Conservation (phyloP, 176 grass and related monocot species). For the Triticum timopheevii region DNA sequence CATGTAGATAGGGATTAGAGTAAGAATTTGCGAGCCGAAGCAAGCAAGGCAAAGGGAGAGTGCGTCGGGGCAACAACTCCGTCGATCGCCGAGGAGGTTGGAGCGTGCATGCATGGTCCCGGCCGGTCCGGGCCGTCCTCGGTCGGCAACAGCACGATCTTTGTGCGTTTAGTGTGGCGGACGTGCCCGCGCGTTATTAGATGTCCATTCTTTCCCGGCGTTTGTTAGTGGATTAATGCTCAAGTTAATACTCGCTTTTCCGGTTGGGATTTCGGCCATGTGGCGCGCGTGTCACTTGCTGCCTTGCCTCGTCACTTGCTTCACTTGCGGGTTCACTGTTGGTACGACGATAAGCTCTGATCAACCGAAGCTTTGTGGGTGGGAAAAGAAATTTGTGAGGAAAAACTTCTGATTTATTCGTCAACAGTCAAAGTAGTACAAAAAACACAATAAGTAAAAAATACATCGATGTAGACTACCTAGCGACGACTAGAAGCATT, state of each 20-base stretch:
- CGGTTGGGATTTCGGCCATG: background rate
- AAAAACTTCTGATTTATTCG: too few relatives aligned
- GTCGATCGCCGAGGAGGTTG: background rate
- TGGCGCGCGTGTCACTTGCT: slow-evolving; percentile 4
- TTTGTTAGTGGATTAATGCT: slow-evolving; percentile 22
- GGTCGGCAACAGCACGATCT: slow-evolving; percentile 7
- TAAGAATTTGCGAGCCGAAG: slow-evolving; percentile 26
- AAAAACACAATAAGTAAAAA: too few relatives aligned
- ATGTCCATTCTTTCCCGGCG: background rate
- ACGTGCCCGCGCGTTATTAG: slow-evolving; percentile 12
- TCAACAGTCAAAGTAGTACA: too few relatives aligned
- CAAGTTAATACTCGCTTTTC: slow-evolving; percentile 32
- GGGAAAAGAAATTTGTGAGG: too few relatives aligned
- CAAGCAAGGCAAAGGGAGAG: background rate
- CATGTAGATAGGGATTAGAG: background rate
- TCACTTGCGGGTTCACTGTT: background rate
- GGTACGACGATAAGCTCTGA: background rate
- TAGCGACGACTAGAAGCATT: too few relatives aligned
- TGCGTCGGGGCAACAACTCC: background rate
- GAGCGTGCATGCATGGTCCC: background rate
- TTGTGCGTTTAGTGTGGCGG: slow-evolving; percentile 7
- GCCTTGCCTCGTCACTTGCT: background rate
- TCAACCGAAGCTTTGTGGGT: background rate
- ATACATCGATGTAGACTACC: too few relatives aligned
- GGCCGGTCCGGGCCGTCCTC: background rate